Percentiles rank a stretch among this genome's conserved stretches.
phyloP scores from a whole-genome alignment of 345 rosid genomes.

The Garcia nutans region DNA sequence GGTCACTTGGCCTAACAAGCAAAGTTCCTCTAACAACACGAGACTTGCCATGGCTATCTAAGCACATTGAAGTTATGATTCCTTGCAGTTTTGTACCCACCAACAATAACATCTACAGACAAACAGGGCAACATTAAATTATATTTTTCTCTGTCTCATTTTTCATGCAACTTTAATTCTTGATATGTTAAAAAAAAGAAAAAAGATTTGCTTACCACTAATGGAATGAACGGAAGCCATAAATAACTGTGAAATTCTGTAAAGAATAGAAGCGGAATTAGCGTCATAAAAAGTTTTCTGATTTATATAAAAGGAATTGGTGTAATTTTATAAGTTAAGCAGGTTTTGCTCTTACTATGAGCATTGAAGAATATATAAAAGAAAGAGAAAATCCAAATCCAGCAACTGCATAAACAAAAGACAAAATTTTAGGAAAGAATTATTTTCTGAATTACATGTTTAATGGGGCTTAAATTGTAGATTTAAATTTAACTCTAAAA shows the following conservation, averaged over 20 bases:
- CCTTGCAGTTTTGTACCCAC: constrained; percentile 60
- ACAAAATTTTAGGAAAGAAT: constrained; percentile 6
- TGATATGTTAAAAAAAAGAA: neutral
- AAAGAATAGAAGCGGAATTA: constrained; percentile 8
- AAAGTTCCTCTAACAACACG: constrained; percentile 52
- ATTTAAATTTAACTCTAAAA: neutral
- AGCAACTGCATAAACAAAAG: constrained; percentile 50
- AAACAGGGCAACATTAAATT: neutral
- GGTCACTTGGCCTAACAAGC: constrained; percentile 62
- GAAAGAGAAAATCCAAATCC: constrained; percentile 62
- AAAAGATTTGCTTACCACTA: constrained; percentile 48
- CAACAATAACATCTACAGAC: constrained; percentile 46
- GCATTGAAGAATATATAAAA: constrained; percentile 72
- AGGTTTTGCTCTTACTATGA: constrained; percentile 41
- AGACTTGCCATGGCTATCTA: constrained; percentile 49
- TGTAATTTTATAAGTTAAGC: neutral
- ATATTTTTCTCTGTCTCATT: neutral
- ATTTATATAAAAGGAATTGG: no score
- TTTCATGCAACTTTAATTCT: neutral
- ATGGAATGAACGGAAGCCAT: constrained; percentile 83
- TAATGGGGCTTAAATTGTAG: neutral
- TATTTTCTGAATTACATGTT: neutral
- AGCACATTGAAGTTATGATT: constrained; percentile 56
- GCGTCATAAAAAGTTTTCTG: neutral
- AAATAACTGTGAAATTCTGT: constrained; percentile 57